A percentile compares a stretch with the other conserved stretches of the same genome.
phyloP scores from a whole-genome alignment of 202 grass and related monocot species.

The Alloteropsis angusta region DNA sequence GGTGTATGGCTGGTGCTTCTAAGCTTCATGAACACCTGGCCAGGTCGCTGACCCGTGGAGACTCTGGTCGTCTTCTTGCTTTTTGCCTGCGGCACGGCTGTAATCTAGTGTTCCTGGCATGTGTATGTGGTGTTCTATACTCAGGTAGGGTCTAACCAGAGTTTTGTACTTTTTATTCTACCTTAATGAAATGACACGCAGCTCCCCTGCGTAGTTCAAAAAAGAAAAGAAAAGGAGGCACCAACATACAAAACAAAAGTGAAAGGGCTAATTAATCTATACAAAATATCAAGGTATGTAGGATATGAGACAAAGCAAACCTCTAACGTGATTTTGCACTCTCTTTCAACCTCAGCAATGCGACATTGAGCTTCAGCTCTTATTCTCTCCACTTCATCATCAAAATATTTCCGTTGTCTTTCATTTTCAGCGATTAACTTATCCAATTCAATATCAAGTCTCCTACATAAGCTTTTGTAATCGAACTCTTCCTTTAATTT shows the following conservation, averaged over 20 bases:
- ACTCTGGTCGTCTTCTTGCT: no score
- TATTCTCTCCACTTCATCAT: constrained; percentile 90
- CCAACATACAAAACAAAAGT: constrained; percentile 9
- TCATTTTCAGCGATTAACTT: constrained; percentile 96
- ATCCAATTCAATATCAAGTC: constrained; percentile 90
- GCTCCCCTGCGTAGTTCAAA: no score
- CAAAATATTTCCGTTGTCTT: constrained; percentile 81
- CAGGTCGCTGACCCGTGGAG: no score
- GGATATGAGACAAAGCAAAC: constrained; percentile 35
- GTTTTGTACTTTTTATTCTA: no score
- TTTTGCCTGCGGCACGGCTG: no score
- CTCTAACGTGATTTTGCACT: constrained; percentile 65
- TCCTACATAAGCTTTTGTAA: constrained; percentile 98
- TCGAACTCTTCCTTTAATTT: constrained; percentile 99
- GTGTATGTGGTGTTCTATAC: no score
- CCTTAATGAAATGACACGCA: no score
- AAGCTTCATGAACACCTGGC: no score
- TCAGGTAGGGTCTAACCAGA: no score
- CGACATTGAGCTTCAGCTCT: constrained; percentile 71
- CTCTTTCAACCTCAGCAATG: constrained; percentile 67
- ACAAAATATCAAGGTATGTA: neutral
- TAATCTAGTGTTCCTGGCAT: no score
- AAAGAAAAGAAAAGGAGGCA: neutral
- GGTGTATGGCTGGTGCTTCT: no score
- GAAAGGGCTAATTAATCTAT: neutral